These are phyloP conservation scores for Schizothecium vesticola DNA, from an alignment of 495 filamentous ascomycete genomes.

Conservation along the genomic window DNA sequence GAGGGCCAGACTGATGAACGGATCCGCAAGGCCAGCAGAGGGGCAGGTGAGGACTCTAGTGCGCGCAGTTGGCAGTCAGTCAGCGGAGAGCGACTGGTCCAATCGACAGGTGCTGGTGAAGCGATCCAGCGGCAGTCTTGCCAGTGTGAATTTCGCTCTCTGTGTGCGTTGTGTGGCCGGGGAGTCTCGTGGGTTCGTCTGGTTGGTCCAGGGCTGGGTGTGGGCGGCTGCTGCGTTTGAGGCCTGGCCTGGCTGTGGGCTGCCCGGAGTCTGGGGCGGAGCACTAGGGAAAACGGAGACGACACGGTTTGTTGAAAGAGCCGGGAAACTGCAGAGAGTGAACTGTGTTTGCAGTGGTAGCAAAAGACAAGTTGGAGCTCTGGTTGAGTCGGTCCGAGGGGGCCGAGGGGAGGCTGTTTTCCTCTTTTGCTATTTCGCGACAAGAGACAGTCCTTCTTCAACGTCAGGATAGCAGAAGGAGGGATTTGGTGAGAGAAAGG, in stretches of 20 bases:
- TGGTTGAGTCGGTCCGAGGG: background rate
- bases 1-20: background rate
- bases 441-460: background rate
- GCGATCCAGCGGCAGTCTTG: constrained; percentile 6
- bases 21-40: constrained; percentile 1
- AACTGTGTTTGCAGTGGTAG: background rate
- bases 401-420: background rate
- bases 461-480: background rate
- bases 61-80: background rate
- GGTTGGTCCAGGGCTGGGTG: constrained; percentile 21
- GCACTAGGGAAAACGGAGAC: constrained; percentile 7
- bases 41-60: background rate
- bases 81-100: background rate
- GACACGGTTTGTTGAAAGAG: background rate
- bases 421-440: background rate
- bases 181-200: constrained; percentile 15
- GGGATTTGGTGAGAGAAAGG: background rate
- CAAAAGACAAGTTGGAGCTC: background rate
- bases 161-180: constrained; percentile 8
- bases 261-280: constrained; percentile 7
- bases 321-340: background rate
- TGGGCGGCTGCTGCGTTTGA: background rate
- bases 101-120: constrained; percentile 4
- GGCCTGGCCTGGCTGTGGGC: background rate
- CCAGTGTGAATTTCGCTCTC: background rate